Evolutionary conservation across 306 rosid genomes (phyloP).

Genomic region (Castanea sativa): DNA sequence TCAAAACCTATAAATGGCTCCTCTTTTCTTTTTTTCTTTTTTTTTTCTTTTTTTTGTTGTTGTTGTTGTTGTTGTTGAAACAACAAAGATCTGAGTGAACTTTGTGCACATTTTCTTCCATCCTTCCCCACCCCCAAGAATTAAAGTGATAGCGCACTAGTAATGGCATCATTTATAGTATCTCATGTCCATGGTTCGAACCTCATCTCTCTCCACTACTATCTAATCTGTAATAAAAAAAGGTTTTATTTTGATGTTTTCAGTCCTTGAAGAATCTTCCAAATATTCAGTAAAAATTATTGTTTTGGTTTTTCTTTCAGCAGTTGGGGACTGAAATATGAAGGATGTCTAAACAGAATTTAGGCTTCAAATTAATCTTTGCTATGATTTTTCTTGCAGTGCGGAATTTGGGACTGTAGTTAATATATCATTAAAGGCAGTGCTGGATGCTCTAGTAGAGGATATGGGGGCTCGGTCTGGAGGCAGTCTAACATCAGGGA

Average conservation of each 20-base stretch:
- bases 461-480: constrained; percentile 54
- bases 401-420: constrained; percentile 63
- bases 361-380: constrained; percentile 1
- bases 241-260: not conserved
- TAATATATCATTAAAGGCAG: constrained; percentile 56
- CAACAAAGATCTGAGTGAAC: not conserved
- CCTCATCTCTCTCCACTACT: not conserved
- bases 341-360: not conserved
- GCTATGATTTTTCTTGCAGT: constrained; percentile 35
- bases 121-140: not conserved
- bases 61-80: too few species aligned
- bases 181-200: too few species aligned
- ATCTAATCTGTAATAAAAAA: too few species aligned
- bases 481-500: constrained; percentile 49
- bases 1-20: not conserved
- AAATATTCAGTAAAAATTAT: not conserved
- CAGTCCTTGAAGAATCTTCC: not conserved
- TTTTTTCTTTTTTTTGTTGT: not conserved
- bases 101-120: not conserved
- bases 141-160: too few species aligned
- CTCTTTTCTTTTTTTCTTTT: too few species aligned
- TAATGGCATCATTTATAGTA: too few species aligned
- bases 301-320: not conserved
- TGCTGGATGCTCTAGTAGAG: constrained; percentile 51
- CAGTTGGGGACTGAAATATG: not conserved